phyloP scores from a whole-genome alignment of 179 eudicot genomes.

The Beta lomatogona region DNA sequence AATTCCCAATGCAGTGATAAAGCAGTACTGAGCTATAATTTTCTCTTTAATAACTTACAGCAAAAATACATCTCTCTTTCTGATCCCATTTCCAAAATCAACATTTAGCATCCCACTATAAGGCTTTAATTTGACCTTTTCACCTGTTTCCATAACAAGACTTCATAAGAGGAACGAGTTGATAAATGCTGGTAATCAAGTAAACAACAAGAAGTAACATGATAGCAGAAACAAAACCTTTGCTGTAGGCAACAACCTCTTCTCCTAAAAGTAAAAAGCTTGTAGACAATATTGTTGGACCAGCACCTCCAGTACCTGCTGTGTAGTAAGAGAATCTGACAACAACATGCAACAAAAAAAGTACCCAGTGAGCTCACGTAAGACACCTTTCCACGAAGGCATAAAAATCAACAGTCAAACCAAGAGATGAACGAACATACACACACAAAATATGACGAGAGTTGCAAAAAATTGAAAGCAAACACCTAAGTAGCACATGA shows the following conservation, averaged over 20 bases:
- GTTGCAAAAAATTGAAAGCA: not conserved
- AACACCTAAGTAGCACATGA: not conserved
- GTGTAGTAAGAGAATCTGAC: conserved; percentile 91
- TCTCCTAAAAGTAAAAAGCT: conserved; percentile 96
- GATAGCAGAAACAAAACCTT: conserved; percentile 51
- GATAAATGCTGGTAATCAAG: not conserved
- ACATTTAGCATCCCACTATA: conserved; percentile 89
- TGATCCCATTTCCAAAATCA: conserved; percentile 85
- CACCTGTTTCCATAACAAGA: conserved; percentile 50
- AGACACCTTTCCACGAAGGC: not conserved
- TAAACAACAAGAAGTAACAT: conserved; percentile 9
- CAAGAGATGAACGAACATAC: not conserved
- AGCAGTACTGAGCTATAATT: not conserved
- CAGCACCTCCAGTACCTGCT: conserved; percentile 98
- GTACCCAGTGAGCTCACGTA: conserved; percentile 3
- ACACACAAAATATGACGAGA: not conserved
- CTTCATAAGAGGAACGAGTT: conserved; percentile 1
- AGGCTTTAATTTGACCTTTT: conserved; percentile 78
- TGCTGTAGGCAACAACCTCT: conserved; percentile 83
- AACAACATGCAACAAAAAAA: conserved; percentile 7
- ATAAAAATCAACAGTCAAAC: not conserved
- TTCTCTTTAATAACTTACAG: conserved; percentile 61
- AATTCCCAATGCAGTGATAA: not conserved
- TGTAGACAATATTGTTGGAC: conserved; percentile 96
- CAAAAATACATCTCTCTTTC: conserved; percentile 79